These are phyloP conservation scores for Ensete glaucum DNA, from an alignment of 176 grass and related monocot species.

Conservation along the genomic window DNA sequence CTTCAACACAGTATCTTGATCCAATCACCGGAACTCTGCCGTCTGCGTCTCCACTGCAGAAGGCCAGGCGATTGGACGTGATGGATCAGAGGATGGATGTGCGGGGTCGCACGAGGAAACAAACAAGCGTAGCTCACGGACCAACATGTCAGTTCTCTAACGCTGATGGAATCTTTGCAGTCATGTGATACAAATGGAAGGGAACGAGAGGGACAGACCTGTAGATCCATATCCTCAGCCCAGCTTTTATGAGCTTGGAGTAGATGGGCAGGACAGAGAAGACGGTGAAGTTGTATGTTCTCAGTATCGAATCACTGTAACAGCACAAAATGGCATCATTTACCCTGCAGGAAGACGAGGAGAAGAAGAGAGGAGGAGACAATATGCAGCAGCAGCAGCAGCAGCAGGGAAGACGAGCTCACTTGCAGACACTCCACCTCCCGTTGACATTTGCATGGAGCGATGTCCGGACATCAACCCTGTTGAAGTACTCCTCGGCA, in stretches of 20 bases:
- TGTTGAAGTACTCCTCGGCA: conserved; percentile 69
- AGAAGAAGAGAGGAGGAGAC: conserved; percentile 4
- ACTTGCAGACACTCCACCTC: conserved; percentile 65
- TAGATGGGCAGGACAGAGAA: conserved; percentile 66
- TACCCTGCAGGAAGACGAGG: neutral
- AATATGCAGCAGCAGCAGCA: neutral
- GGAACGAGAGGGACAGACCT: conserved; percentile 31
- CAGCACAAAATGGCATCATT: neutral
- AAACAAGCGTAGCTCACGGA: neutral
- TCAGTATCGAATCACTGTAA: conserved; percentile 53
- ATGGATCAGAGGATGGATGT: neutral
- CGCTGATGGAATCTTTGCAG: neutral
- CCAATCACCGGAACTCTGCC: conserved; percentile 75
- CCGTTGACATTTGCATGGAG: conserved; percentile 50
- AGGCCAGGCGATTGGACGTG: neutral
- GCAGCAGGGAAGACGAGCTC: conserved; percentile 1
- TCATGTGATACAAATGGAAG: neutral
- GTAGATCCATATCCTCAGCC: conserved; percentile 77
- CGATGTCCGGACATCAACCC: conserved; percentile 47
- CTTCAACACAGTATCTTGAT: conserved; percentile 65
- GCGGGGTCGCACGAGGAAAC: neutral
- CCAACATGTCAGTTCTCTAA: neutral
- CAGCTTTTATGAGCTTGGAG: conserved; percentile 69
- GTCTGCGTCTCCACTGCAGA: conserved; percentile 54
- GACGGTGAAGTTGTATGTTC: conserved; percentile 49